Conservation (phyloP, 768 basidiomycete species). For the Holtermanniella nyarrowii region DNA sequence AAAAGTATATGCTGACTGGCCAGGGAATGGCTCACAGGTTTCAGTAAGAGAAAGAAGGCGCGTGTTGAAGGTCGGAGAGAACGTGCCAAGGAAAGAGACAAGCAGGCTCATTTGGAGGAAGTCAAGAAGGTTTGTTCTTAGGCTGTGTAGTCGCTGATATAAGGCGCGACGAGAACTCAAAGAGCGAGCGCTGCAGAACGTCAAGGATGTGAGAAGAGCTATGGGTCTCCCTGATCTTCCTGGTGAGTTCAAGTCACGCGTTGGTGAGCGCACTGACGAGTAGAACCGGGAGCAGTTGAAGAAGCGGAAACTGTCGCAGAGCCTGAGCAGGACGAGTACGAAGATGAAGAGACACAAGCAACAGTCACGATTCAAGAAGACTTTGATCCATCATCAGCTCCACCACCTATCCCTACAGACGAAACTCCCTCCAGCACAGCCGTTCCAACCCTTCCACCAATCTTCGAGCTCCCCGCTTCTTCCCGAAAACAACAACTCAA, state of each 20-base stretch:
- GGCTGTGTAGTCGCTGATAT: not conserved
- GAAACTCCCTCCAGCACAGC: slow-evolving; percentile 45
- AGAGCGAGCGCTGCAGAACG: slow-evolving; percentile 68
- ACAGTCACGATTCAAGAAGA: slow-evolving; percentile 88
- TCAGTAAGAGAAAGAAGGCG: slow-evolving; percentile 81
- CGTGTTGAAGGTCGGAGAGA: slow-evolving; percentile 66
- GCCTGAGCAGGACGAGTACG: slow-evolving; percentile 51
- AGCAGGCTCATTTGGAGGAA: slow-evolving; percentile 61
- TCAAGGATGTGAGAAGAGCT: slow-evolving; percentile 62
- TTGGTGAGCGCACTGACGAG: slow-evolving; percentile 2
- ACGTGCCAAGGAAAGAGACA: slow-evolving; percentile 65
- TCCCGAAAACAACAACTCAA: slow-evolving; percentile 28
- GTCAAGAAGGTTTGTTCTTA: slow-evolving; percentile 58
- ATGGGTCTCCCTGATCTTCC: slow-evolving; percentile 37
- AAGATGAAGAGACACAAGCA: slow-evolving; percentile 72
- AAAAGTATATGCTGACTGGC: not conserved
- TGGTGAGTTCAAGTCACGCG: not conserved
- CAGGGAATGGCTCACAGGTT: slow-evolving; percentile 86
- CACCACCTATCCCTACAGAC: slow-evolving; percentile 1
- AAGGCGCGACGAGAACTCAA: slow-evolving; percentile 70
- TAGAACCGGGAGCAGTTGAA: slow-evolving; percentile 4
- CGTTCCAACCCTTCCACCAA: not conserved
- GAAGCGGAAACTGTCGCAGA: slow-evolving; percentile 18
- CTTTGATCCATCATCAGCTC: slow-evolving; percentile 57
- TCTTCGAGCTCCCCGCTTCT: slow-evolving; percentile 31